Conservation (phyloP, 768 basidiomycete species). For the Xerocomus spinulosus region DNA sequence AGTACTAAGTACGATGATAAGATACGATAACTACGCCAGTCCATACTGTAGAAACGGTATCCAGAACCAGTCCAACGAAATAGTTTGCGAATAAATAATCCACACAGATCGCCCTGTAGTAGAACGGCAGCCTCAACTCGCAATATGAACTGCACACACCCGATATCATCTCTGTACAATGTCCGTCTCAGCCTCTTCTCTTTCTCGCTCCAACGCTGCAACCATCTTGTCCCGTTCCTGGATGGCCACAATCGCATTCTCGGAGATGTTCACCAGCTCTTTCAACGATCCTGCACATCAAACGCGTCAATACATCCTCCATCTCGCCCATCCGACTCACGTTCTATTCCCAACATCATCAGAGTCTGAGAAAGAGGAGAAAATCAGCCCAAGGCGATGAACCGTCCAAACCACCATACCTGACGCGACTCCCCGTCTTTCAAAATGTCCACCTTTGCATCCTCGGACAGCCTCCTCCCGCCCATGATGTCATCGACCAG, state of each 20-base stretch:
- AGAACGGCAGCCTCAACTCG: too few relatives aligned
- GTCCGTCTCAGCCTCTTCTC: slow-evolving; percentile 1
- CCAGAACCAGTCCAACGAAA: too few relatives aligned
- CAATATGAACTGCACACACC: not conserved
- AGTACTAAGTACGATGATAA: too few relatives aligned
- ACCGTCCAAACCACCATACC: slow-evolving; percentile 24
- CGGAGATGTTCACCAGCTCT: slow-evolving; percentile 32
- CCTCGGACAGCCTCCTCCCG: slow-evolving; percentile 29
- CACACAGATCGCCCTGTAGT: too few relatives aligned
- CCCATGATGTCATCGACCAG: slow-evolving; percentile 40
- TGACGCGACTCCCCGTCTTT: slow-evolving; percentile 40
- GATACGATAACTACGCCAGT: too few relatives aligned
- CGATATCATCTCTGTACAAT: not conserved
- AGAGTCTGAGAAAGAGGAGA: slow-evolving; percentile 29
- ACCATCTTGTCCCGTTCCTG: slow-evolving; percentile 28
- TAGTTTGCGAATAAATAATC: too few relatives aligned
- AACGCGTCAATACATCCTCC: not conserved
- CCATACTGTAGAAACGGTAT: too few relatives aligned
- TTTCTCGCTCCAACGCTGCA: slow-evolving; percentile 5
- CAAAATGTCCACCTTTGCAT: slow-evolving; percentile 38
- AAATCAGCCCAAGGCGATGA: not conserved
- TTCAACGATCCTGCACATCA: slow-evolving; percentile 29
- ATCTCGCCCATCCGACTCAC: slow-evolving; percentile 26
- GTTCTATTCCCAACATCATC: slow-evolving; percentile 43
- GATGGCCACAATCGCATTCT: slow-evolving; percentile 29